phyloP scores from a whole-genome alignment of 495 filamentous ascomycete species.

The Annulohypoxylon bovei region DNA sequence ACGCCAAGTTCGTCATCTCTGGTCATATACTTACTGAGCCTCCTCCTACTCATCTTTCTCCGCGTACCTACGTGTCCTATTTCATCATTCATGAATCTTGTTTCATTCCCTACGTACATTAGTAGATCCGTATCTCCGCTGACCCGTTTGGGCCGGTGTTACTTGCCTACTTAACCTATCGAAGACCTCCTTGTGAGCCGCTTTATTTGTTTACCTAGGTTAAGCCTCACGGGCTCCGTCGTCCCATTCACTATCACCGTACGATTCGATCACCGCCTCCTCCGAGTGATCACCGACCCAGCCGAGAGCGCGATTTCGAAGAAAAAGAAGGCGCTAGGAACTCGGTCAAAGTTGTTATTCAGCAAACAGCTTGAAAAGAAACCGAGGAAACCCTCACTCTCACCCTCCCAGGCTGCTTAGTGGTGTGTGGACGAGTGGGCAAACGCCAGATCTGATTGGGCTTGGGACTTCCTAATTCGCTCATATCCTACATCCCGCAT shows the following conservation, averaged over 20 bases:
- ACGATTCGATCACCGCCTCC: constrained; percentile 37
- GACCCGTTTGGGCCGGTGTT: constrained; percentile 1
- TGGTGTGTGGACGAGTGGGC: constrained; percentile 23
- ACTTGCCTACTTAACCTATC: constrained; percentile 15
- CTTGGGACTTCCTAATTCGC: constrained; percentile 45
- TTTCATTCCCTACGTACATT: not conserved
- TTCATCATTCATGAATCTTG: not conserved
- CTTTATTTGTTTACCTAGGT: constrained; percentile 9
- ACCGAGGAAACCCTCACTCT: not conserved
- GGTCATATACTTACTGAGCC: not conserved
- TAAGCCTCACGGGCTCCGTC: constrained; percentile 4
- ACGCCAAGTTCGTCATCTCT: constrained; percentile 14
- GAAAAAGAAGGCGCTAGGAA: not conserved
- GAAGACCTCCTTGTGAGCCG: not conserved
- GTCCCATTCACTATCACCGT: constrained; percentile 27
- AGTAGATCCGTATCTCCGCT: constrained; percentile 1
- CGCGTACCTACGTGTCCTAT: constrained; percentile 6
- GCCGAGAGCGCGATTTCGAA: constrained; percentile 6
- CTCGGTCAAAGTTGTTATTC: constrained; percentile 12
- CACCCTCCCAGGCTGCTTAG: constrained; percentile 1
- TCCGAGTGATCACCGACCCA: constrained; percentile 24
- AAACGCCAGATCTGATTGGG: constrained; percentile 38
- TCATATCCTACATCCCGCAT: constrained; percentile 32
- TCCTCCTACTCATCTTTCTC: not conserved
- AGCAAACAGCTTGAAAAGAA: constrained; percentile 14